Evolutionary conservation across 495 filamentous ascomycete species (phyloP), one percentile per base, ranked within the genome.

Genomic region (Penicillium cinerascens): DNA sequence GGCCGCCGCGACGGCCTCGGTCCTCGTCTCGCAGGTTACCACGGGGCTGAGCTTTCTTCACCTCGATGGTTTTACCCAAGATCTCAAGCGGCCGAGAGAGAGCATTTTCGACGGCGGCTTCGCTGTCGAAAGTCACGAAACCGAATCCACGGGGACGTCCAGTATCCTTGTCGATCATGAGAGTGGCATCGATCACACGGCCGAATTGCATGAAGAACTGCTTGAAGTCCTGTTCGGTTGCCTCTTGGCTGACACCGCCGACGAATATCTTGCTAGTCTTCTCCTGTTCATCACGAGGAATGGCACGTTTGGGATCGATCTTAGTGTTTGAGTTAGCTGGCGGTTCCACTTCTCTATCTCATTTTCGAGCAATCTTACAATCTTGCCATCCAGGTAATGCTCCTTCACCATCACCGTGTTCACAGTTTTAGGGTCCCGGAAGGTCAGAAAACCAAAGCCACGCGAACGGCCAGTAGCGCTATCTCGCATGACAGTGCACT

Each of bases 341-440:
- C 47, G 37, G 23, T 17, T 11, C 15, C 16, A 51, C 47, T 42
- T 13, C 22, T 37, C 49, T 11, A 55, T 46, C 44, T 21, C 48
- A 41, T 48, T 50, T 33, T 53, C 37, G 26, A 55, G 35, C 26
- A 4, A 46, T 42, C 91, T 80, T 81, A 98, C 93, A 71, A 97
- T 96, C 67, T 98, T 98, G 45, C 95, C 93, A 72, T 98, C 93
- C 15, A 98, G 78, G 60, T 91, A 95, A 69, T 98, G 93, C 65
- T 98, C 93, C 76, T 97, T 97, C 55, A 97, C 93, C 93, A 98
- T 98, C 35, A 98, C 93, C 56, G 91, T 95, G 67, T 98, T 98
- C 56, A 98, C 93, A 11, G 89, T 95, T 69, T 92, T 93, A 17
- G 93, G 88, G 64, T 98, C 93, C 59, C 88, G 92, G 79, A 98